A percentile compares a stretch with the other conserved stretches of the same genome.
These are phyloP conservation scores for Malassezia sympodialis DNA, from an alignment of 1,284 basidiomycete species.

Conservation along the genomic window DNA sequence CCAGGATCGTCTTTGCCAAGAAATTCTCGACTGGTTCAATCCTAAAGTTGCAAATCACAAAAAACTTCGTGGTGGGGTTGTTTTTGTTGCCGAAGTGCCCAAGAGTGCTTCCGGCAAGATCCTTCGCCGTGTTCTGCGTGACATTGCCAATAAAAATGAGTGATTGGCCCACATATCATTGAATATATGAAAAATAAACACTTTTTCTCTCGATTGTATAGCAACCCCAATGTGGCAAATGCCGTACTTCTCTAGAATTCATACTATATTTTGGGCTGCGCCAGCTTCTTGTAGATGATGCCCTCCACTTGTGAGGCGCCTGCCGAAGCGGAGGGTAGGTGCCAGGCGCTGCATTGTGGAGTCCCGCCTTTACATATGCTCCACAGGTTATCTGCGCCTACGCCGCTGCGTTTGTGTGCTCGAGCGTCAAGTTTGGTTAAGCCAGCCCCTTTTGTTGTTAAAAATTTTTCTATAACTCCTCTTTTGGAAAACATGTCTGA, in stretches of 20 bases:
- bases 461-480: background rate
- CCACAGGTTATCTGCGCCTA: background rate
- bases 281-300: too few relatives aligned
- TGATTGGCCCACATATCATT: background rate
- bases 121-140: conserved; percentile 33
- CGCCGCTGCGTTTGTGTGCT: background rate
- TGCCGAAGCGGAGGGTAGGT: too few relatives aligned
- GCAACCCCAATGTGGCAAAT: too few relatives aligned
- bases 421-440: background rate
- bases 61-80: conserved; percentile 45
- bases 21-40: conserved; percentile 42
- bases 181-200: background rate
- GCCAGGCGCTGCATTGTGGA: background rate
- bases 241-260: too few relatives aligned
- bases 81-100: conserved; percentile 31
- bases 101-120: conserved; percentile 46
- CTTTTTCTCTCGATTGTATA: too few relatives aligned
- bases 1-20: conserved; percentile 26
- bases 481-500: background rate
- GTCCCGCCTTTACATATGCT: background rate
- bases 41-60: conserved; percentile 47
- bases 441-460: background rate
- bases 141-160: conserved; percentile 14
- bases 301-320: too few relatives aligned
- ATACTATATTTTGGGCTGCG: too few relatives aligned